phyloP scores from a whole-genome alignment of 2,329 filamentous ascomycete genomes.

The Ophiocordyceps camponoti-rufipedis region DNA sequence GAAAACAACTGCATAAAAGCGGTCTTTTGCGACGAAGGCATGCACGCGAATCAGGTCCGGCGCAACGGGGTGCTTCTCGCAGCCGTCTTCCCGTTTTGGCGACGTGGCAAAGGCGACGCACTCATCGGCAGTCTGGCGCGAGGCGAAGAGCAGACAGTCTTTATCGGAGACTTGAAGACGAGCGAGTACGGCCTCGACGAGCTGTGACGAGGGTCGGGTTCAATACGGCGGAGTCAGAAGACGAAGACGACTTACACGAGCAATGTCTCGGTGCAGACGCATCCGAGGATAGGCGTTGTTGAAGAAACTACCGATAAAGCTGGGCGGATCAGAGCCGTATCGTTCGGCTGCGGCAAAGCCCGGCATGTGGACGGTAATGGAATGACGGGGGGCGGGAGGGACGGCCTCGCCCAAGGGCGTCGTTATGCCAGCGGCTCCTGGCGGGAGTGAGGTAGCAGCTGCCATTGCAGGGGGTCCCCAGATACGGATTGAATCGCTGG shows the following conservation, averaged over 20 bases:
- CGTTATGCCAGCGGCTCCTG: background rate
- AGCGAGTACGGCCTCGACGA: background rate
- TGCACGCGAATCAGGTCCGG: background rate
- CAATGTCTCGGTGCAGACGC: conserved; percentile 1
- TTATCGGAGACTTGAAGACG: background rate
- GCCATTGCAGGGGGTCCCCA: too few species aligned
- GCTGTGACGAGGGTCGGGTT: background rate
- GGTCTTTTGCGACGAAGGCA: conserved; percentile 2
- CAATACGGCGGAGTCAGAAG: background rate
- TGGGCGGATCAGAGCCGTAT: background rate
- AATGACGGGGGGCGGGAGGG: conserved; percentile 1
- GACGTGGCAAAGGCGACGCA: conserved; percentile 2
- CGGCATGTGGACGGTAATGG: conserved; percentile 1
- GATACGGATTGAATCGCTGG: background rate
- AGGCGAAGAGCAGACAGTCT: conserved; percentile 1
- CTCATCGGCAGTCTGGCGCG: conserved; percentile 1
- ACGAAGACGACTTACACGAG: background rate
- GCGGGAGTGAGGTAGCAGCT: background rate
- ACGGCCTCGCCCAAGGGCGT: conserved; percentile 1
- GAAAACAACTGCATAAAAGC: conserved; percentile 11
- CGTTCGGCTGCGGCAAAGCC: background rate
- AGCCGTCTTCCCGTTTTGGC: conserved; percentile 1
- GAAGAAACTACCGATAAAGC: background rate
- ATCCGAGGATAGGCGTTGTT: conserved; percentile 2
- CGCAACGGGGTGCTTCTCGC: conserved; percentile 1